Base-by-base conservation (phyloP, 83 land plant species). In the Picea engelmannii region DNA sequence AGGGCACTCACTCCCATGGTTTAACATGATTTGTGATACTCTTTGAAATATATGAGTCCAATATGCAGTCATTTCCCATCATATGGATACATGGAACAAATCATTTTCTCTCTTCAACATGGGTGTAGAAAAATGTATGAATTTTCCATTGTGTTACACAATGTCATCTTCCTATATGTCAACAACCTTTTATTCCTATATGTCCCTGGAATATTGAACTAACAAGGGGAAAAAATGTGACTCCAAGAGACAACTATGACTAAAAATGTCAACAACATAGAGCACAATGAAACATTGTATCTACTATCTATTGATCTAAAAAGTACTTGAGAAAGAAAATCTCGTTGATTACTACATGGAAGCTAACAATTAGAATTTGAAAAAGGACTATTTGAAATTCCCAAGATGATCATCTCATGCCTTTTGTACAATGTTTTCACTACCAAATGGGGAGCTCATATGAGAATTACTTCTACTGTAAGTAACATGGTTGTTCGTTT, bases 141-240 rank as follows among this genome's bases (percentile, higher is more conserved):
- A 27, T 27, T 0, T 27, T 27, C 31, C 31, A 27, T 27, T 27
- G 31, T 27, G 31, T 27, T 27, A 27, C 31, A 27, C 31, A 27
- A 27, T 27, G 31, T 27, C 31, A 1, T 27, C 31, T 27, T 27
- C 31, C 31, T 27, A 27, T 27, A 27, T 27, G 31, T 27, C 31
- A 27, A 27, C 31, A 27, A 27, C 31, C 31, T 27, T 27, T 27
- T 27, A 27, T 27, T 27, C 31, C 31, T 27, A 27, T 4, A 86
- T 74, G 64, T 90, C 92, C 83, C 87, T 88, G 64, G 79, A 81
- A 81, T 90, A 90, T 94, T 94, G 88, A 79, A 81, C 55, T 59
- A 20, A 62, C 79, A 74, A 79, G 58, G 60, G 66, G 31, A 79
- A 67, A 60, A 66, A 66, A 42, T 61, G 64, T 71, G 25, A 73